Evolutionary conservation across 2,329 filamentous ascomycete genomes (phyloP).

Genomic region (Colletotrichum magnum): DNA sequence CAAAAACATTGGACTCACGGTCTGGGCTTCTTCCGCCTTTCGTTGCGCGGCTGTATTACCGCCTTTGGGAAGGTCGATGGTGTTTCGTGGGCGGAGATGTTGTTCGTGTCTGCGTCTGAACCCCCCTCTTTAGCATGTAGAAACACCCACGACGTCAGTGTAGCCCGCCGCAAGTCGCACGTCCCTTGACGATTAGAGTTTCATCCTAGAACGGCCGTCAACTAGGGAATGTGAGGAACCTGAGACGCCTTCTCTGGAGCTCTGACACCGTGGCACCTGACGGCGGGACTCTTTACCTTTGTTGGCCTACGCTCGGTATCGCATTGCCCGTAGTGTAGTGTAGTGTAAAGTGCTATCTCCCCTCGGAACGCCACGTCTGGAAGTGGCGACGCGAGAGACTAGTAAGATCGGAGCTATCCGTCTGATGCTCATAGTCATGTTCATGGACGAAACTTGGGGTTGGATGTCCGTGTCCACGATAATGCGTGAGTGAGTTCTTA

Average conservation of each 20-base stretch:
- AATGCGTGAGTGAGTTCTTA: neutral
- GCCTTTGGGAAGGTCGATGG: no score
- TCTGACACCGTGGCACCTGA: constrained; percentile 21
- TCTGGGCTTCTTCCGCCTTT: no score
- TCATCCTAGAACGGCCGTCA: constrained; percentile 9
- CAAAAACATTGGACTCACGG: no score
- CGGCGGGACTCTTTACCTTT: neutral
- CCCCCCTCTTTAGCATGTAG: neutral
- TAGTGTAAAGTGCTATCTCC: constrained; percentile 2
- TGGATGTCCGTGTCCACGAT: neutral
- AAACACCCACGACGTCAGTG: constrained; percentile 22
- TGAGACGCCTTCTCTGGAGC: neutral
- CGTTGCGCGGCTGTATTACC: no score
- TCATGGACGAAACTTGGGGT: neutral
- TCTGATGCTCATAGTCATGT: neutral
- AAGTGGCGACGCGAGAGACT: constrained; percentile 3
- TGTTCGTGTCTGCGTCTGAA: no score
- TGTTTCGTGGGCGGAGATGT: no score
- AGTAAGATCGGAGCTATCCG: neutral
- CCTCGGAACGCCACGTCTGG: neutral
- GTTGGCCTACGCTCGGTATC: constrained; percentile 13
- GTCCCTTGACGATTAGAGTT: constrained; percentile 31
- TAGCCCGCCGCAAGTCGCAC: constrained; percentile 19
- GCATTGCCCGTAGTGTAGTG: neutral
- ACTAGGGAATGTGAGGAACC: constrained; percentile 12